Percentiles rank a stretch among this genome's conserved stretches.
phyloP scores from a whole-genome alignment of 2,329 filamentous ascomycete species.

The Fusarium sororula region DNA sequence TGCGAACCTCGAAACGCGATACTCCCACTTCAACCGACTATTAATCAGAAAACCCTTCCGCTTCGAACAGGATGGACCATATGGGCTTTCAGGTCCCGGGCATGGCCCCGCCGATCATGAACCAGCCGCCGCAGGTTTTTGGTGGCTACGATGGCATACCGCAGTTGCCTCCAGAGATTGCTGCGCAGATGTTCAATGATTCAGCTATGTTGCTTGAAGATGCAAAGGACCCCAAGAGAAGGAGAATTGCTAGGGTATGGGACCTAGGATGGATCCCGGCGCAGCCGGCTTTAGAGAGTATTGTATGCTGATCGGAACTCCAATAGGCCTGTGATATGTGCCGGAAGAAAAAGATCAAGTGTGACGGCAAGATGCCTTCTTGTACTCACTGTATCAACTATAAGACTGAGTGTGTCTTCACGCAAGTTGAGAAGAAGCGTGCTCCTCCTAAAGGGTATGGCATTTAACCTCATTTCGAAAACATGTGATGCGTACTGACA shows the following conservation, averaged over 20 bases:
- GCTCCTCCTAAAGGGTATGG: conserved; percentile 93
- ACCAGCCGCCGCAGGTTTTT: conserved; percentile 76
- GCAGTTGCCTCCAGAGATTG: conserved; percentile 65
- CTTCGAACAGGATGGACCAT: conserved; percentile 51
- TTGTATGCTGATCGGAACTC: conserved; percentile 24
- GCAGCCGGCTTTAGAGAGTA: neutral
- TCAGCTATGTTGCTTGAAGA: conserved; percentile 68
- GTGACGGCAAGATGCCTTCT: conserved; percentile 92
- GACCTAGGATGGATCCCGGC: neutral
- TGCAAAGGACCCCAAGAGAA: conserved; percentile 83
- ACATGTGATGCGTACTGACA: conserved; percentile 30
- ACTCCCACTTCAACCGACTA: neutral
- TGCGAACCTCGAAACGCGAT: conserved; percentile 3
- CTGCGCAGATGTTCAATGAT: conserved; percentile 68
- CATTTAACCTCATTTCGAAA: neutral
- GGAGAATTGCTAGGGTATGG: conserved; percentile 85
- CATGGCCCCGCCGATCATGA: conserved; percentile 68
- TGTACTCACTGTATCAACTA: conserved; percentile 98
- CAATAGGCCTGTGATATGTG: conserved; percentile 92
- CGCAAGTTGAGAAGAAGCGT: conserved; percentile 98
- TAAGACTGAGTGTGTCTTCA: conserved; percentile 97
- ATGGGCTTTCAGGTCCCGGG: conserved; percentile 68
- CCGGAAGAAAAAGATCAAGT: conserved; percentile 96
- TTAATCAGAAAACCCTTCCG: neutral
- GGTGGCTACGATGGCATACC: conserved; percentile 70